Evolutionary conservation across 1,139 yeast species (phyloP), one percentile per base, ranked within the genome.

Genomic region (Schwanniomyces etchellsii): DNA sequence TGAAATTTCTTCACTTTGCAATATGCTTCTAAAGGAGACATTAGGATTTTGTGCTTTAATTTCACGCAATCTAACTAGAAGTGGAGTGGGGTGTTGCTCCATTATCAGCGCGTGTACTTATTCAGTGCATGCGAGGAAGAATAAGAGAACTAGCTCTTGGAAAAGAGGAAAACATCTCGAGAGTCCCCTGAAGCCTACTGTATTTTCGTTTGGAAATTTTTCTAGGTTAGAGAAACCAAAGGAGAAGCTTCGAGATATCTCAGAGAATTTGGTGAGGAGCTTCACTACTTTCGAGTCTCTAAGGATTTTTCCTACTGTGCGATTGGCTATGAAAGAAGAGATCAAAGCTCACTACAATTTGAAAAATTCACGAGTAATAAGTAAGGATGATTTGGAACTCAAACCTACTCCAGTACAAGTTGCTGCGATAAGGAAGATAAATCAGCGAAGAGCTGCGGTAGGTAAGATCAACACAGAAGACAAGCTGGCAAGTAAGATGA

Each of bases 271-370:
- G 13, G 57, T 77, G 2, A 54, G 62, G 2, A 74, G 74, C 43
- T 74, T 85, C 28, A 61, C 66, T 2, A 61, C 70, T 13, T 88
- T 89, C 46, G 72, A 73, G 12, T 76, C 80, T 28, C 63, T 89
- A 35, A 70, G 77, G 35, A 61, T 91, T 15, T 61, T 79, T 29
- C 86, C 91, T 0, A 65, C 68, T 2, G 82, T 89, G 1, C 61
- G 96, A 39, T 61, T 62, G 0, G 80, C 81, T 1, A 63, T 86
- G 52, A 56, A 71, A 10, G 57, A 70, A n/a, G 80, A 81, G 33
- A 74, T 85, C 33, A 62, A 62, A 31, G 50, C 58, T 2, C 74
- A 69, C 34, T 74, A 75, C 42, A 42, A 64, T 50, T 42, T 61
- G 36, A 59, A 52, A 32, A 63, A 51, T 36, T 60, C 70, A 2